phyloP scores from a whole-genome alignment of 148 eudicot genomes.

The Rhododendron mucronatum region DNA sequence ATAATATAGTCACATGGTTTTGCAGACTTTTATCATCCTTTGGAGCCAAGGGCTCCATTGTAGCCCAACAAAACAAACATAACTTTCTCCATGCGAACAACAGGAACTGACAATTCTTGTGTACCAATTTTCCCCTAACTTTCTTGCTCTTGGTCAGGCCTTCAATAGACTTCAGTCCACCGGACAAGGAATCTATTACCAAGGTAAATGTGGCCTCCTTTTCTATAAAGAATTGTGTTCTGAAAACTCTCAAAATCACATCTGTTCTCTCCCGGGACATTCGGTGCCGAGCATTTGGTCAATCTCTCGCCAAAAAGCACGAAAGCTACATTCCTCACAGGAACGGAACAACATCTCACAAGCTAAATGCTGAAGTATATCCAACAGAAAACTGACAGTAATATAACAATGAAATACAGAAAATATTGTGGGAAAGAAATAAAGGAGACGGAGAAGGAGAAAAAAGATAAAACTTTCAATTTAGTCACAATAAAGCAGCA shows the following conservation, averaged over 20 bases:
- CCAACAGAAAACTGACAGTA: too few species aligned
- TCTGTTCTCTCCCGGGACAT: conserved; percentile 77
- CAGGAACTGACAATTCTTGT: conserved; percentile 59
- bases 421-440: too few species aligned
- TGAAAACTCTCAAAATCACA: conserved; percentile 56
- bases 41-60: conserved; percentile 78
- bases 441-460: too few species aligned
- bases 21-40: conserved; percentile 94
- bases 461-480: too few species aligned
- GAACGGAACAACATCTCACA: neutral
- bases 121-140: conserved; percentile 41
- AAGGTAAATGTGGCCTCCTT: conserved; percentile 84
- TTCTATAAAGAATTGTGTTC: conserved; percentile 73
- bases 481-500: too few species aligned
- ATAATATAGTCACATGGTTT: conserved; percentile 45
- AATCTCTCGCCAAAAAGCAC: conserved; percentile 77
- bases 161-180: conserved; percentile 92
- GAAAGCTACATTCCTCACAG: conserved; percentile 46
- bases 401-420: too few species aligned
- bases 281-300: conserved; percentile 63
- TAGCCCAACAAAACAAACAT: conserved; percentile 75
- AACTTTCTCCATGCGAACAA: conserved; percentile 68
- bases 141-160: conserved; percentile 61
- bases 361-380: too few species aligned
- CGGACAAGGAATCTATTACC: conserved; percentile 79